These are phyloP conservation scores for Mangifera indica DNA, from an alignment of 345 rosid genomes.

Conservation along the genomic window DNA sequence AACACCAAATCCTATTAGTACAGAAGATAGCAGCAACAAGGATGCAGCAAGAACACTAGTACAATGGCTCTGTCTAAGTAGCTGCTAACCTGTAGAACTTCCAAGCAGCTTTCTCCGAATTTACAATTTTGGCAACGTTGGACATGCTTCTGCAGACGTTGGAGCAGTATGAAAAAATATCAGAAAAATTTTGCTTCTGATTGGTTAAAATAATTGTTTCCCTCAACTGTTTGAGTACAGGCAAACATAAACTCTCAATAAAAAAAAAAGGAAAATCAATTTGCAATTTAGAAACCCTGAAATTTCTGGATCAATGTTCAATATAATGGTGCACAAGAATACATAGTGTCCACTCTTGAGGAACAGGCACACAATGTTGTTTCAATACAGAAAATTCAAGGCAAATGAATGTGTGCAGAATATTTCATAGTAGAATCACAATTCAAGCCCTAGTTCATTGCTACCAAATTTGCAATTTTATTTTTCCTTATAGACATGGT, in stretches of 20 bases:
- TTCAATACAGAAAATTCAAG: not conserved
- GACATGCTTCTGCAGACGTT: constrained; percentile 51
- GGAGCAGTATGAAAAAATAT: constrained; percentile 3
- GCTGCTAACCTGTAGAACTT: constrained; percentile 49
- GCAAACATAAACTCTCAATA: not conserved
- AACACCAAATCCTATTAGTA: constrained; percentile 12
- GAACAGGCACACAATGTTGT: not conserved
- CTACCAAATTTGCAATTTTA: not conserved
- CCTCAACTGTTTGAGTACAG: not conserved
- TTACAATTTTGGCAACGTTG: constrained; percentile 56
- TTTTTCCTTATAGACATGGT: constrained; percentile 4
- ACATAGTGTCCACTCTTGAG: not conserved
- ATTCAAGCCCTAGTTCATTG: not conserved
- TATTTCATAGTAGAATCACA: not conserved
- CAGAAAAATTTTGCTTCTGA: constrained; percentile 11
- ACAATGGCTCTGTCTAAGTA: constrained; percentile 4
- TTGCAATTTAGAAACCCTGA: constrained; percentile 1
- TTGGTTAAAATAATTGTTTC: not conserved
- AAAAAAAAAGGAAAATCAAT: constrained; percentile 8
- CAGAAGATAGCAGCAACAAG: constrained; percentile 13
- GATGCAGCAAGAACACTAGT: constrained; percentile 8
- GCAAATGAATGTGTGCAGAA: not conserved
- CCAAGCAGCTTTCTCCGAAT: constrained; percentile 59
- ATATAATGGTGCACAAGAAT: not conserved
- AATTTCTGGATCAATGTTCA: not conserved